phyloP scores from a whole-genome alignment of 108 stramenopile species.

The Pseudonitzschia pungens region DNA sequence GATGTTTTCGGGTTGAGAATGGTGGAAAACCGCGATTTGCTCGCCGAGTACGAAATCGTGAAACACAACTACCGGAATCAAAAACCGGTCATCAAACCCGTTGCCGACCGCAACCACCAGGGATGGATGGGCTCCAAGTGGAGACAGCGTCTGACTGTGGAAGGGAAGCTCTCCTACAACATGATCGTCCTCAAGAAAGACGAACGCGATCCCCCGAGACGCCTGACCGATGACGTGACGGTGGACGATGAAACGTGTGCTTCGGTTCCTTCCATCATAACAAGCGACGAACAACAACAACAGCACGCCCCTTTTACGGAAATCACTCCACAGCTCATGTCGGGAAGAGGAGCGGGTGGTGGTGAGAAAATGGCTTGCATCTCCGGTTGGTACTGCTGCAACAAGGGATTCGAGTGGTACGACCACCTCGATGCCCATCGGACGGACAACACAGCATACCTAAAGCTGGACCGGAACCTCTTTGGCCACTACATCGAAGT shows the following conservation, averaged over 20 bases:
- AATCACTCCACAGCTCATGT: conserved; percentile 40
- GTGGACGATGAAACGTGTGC: conserved; percentile 4
- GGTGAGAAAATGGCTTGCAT: conserved; percentile 38
- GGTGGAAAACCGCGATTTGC: conserved; percentile 43
- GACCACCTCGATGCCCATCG: conserved; percentile 31
- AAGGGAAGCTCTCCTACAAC: conserved; percentile 53
- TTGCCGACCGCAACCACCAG: conserved; percentile 38
- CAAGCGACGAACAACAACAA: not conserved
- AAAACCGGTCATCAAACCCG: conserved; percentile 34
- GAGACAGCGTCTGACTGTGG: conserved; percentile 45
- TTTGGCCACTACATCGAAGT: conserved; percentile 47
- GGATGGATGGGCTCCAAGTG: conserved; percentile 58
- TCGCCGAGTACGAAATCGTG: conserved; percentile 40
- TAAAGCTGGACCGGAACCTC: conserved; percentile 33
- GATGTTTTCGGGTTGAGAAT: conserved; percentile 30
- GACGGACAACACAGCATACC: conserved; percentile 33
- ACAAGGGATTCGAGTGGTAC: conserved; percentile 36
- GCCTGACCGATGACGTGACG: not conserved
- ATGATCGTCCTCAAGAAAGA: conserved; percentile 48
- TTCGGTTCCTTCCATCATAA: not conserved
- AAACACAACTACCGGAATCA: conserved; percentile 50
- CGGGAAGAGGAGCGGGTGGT: conserved; percentile 43
- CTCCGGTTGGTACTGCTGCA: conserved; percentile 54
- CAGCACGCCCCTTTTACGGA: conserved; percentile 7
- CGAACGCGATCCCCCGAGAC: not conserved